Evolutionary conservation across 768 basidiomycete species (phyloP), one percentile per base, ranked within the genome.

Genomic region (Mycena olivaceomarginata): DNA sequence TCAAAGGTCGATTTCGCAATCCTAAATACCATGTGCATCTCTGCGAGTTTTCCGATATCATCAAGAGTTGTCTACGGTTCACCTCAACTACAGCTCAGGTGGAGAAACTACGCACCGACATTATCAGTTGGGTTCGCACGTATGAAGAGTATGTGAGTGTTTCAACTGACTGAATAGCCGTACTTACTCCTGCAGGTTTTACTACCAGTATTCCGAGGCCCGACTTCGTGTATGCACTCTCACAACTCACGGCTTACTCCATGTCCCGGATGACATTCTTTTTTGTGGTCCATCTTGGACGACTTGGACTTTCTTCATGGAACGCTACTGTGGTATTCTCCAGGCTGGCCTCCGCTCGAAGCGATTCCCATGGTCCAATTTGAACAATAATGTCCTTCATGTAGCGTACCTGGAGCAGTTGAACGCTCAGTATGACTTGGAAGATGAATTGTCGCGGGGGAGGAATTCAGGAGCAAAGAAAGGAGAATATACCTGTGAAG

Each of bases 71-170:
- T 71, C 81, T 89, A 0, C 77, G 84, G 40, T 88, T 86, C 56
- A 79, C 82, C 12, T 71, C 87, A 2, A 82, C 82, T 0, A 22
- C 57, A 3, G 65, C 43, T 0, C 83, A 88, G 43, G 68, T 89
- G 13, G 64, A 83, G 10, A 45, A 73, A 0, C 67, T 88, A 0
- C 74, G 83, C 20, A 10, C 11, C 2, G 81, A 80, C 0, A 85
- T 89, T 62, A 72, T 79, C 2, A 22, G 70, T 0, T 89, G 88
- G 89, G 87, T 89, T 3, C 12, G 80, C 41, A 65, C 82, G 4
- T 90, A 85, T 76, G 88, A 90, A 81, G 72, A 71, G n/a, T n/a
- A n/a, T n/a, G 87, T 76, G 22, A 80, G 65, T n/a, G n/a, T n/a
- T 46, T 48, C 5, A 12, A 16, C 51, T 22, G n/a, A n/a, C n/a